These are phyloP conservation scores for Aspergillus carbonarius DNA, from an alignment of 2,329 filamentous ascomycete species.

Conservation along the genomic window DNA sequence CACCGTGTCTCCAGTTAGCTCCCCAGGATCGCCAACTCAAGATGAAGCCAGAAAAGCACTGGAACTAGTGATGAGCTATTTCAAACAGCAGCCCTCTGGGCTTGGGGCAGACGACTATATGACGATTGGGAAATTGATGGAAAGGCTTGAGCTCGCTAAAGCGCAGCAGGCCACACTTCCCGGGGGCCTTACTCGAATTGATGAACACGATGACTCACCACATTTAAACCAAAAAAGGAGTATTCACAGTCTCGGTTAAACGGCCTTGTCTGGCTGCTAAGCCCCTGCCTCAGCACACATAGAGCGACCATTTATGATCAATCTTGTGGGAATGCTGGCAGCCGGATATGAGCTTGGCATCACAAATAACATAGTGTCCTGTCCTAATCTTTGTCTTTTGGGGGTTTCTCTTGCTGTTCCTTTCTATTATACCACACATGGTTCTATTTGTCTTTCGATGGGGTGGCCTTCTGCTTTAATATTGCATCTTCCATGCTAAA, in stretches of 20 bases:
- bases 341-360: not conserved
- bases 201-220: conserved; percentile 43
- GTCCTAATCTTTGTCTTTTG: conserved; percentile 2
- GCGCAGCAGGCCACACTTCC: conserved; percentile 39
- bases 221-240: conserved; percentile 48
- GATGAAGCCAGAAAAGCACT: conserved; percentile 83
- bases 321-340: not conserved
- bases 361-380: conserved; percentile 5
- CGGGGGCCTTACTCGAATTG: conserved; percentile 46
- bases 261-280: not conserved
- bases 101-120: conserved; percentile 77
- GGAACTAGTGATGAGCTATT: conserved; percentile 77
- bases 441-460: not conserved
- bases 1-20: conserved; percentile 52
- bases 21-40: conserved; percentile 69
- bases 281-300: conserved; percentile 11
- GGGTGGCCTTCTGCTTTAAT: not conserved
- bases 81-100: conserved; percentile 68
- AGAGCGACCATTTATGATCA: not conserved
- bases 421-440: conserved; percentile 11
- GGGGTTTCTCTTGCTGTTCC: conserved; percentile 4
- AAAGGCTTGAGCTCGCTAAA: conserved; percentile 75
- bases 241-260: conserved; percentile 43
- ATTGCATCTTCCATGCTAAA: not conserved
- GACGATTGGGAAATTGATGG: conserved; percentile 76